These are phyloP conservation scores for Prunus armeniaca DNA, from an alignment of 306 rosid species.

Conservation along the genomic window DNA sequence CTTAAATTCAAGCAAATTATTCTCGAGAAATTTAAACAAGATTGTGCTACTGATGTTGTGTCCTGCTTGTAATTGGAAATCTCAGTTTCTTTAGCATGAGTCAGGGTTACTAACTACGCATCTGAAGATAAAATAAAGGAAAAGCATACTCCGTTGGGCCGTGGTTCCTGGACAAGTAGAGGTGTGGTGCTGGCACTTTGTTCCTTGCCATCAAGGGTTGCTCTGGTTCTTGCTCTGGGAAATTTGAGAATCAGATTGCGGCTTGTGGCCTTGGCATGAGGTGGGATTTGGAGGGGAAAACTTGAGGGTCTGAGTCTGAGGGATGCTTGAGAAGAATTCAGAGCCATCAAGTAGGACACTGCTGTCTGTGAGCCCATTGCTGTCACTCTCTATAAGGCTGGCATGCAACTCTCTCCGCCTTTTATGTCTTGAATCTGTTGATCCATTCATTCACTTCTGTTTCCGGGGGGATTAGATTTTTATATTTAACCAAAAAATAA, in stretches of 20 bases:
- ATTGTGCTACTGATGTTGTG: too few relatives aligned
- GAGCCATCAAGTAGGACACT: slow-evolving; percentile 19
- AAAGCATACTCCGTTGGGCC: slow-evolving; percentile 40
- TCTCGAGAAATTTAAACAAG: too few relatives aligned
- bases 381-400: background rate
- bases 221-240: slow-evolving; percentile 40
- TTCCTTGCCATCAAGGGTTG: slow-evolving; percentile 54
- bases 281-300: slow-evolving; percentile 25
- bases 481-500: too few relatives aligned
- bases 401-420: background rate
- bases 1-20: too few relatives aligned
- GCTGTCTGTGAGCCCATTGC: slow-evolving; percentile 36
- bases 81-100: background rate
- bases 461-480: slow-evolving; percentile 2
- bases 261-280: slow-evolving; percentile 7
- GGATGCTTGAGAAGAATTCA: slow-evolving; percentile 28
- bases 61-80: background rate
- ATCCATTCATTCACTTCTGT: slow-evolving; percentile 5
- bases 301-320: slow-evolving; percentile 27
- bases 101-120: background rate
- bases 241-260: slow-evolving; percentile 22
- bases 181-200: slow-evolving; percentile 46
- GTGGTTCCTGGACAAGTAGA: slow-evolving; percentile 29
- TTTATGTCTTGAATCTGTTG: background rate
- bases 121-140: background rate